Conservation (phyloP, 2,329 filamentous ascomycete genomes). For the Neofusicoccum cordaticola region DNA sequence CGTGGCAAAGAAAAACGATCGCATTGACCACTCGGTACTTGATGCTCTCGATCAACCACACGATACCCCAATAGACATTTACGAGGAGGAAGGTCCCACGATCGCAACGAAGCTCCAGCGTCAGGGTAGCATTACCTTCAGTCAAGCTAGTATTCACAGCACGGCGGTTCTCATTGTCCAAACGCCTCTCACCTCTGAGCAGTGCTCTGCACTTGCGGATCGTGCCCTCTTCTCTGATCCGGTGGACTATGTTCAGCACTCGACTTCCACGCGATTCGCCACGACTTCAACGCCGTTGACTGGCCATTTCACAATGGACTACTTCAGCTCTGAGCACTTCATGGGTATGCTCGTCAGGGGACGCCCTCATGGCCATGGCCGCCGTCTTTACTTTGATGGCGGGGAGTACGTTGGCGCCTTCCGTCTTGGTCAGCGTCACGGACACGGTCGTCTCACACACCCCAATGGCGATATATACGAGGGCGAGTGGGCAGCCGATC, state of each 20-base stretch:
- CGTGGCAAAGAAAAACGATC: constrained; percentile 29
- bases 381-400: constrained; percentile 51
- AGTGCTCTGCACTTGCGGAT: constrained; percentile 29
- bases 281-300: constrained; percentile 34
- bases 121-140: constrained; percentile 32
- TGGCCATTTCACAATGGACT: constrained; percentile 51
- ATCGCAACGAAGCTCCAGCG: constrained; percentile 24
- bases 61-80: constrained; percentile 47
- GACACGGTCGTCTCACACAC: constrained; percentile 58
- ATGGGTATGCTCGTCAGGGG: constrained; percentile 48
- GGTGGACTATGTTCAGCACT: constrained; percentile 44
- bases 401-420: constrained; percentile 58
- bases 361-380: constrained; percentile 55
- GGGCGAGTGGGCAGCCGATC: constrained; percentile 61
- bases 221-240: constrained; percentile 35
- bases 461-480: constrained; percentile 63
- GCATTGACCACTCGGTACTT: constrained; percentile 34
- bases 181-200: constrained; percentile 27
- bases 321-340: constrained; percentile 57
- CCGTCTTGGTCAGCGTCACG: constrained; percentile 51
- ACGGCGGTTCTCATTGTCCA: constrained; percentile 32
- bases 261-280: constrained; percentile 43
- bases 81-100: constrained; percentile 45
- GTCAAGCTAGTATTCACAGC: constrained; percentile 23
- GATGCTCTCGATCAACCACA: constrained; percentile 28